Evolutionary conservation across 192 early-diverging fungal species (phyloP).

Genomic region (Spizellomyces sp.): DNA sequence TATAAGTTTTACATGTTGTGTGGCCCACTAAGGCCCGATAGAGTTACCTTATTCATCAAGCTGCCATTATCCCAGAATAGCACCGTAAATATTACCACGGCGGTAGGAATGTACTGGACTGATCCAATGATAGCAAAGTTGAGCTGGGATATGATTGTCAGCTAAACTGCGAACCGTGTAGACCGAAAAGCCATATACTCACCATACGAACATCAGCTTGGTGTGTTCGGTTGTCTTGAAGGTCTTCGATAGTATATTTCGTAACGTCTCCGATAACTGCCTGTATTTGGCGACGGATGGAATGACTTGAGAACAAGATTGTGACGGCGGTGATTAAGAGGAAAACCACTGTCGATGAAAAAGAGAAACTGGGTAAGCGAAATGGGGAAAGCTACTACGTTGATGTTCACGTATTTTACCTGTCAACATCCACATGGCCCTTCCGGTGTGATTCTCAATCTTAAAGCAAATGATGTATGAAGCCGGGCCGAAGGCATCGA

Average conservation of each 20-base stretch:
- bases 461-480: background rate
- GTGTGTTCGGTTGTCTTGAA: background rate
- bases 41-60: background rate
- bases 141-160: background rate
- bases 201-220: slow-evolving; percentile 4
- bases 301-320: background rate
- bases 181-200: background rate
- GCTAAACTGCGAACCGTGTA: background rate
- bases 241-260: background rate
- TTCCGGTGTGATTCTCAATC: background rate
- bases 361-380: background rate
- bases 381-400: background rate
- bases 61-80: background rate
- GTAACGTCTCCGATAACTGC: background rate
- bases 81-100: background rate
- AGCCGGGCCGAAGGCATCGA: background rate
- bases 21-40: no score
- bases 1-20: no score
- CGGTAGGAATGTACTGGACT: slow-evolving; percentile 1
- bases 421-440: background rate
- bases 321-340: background rate
- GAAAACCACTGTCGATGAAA: background rate
- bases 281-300: slow-evolving; percentile 3
- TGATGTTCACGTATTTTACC: background rate
- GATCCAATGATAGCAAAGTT: slow-evolving; percentile 2